Conservation (phyloP, 108 stramenopile genomes). For the Skeletonema potamos region DNA sequence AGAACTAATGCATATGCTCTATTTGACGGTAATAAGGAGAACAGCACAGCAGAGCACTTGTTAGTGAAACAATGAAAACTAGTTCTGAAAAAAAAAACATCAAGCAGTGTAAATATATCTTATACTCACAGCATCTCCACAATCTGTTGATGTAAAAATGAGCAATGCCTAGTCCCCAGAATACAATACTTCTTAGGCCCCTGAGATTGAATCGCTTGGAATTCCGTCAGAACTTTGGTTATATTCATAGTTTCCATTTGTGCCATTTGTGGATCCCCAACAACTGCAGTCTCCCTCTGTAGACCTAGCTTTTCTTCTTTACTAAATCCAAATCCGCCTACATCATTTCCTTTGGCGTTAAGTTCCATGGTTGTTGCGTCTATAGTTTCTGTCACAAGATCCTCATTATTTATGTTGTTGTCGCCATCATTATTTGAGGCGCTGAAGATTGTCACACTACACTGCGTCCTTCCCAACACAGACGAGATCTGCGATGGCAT, state of each 20-base stretch:
- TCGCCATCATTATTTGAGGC: background rate
- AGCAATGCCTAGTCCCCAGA: conserved; percentile 93
- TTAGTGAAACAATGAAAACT: background rate
- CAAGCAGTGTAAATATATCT: background rate
- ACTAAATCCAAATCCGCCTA: conserved; percentile 37
- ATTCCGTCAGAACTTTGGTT: conserved; percentile 84
- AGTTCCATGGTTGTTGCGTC: background rate
- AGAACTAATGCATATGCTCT: conserved; percentile 91
- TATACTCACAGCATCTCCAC: conserved; percentile 87
- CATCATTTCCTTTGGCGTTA: conserved; percentile 1
- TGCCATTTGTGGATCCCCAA: conserved; percentile 71
- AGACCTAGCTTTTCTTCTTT: conserved; percentile 27
- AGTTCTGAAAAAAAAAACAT: background rate
- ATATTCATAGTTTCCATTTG: conserved; percentile 71
- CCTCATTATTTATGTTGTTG: background rate
- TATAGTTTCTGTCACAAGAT: background rate
- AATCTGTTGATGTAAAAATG: conserved; percentile 93
- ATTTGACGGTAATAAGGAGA: conserved; percentile 3
- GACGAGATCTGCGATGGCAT: background rate
- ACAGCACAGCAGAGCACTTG: background rate
- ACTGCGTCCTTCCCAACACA: background rate
- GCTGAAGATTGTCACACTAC: background rate
- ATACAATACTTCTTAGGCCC: conserved; percentile 93
- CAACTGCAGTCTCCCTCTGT: conserved; percentile 39
- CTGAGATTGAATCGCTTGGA: conserved; percentile 90